A percentile compares a stretch with the other conserved stretches of the same genome.
Evolutionary conservation across 2,329 filamentous ascomycete species (phyloP).

Genomic region (Colletotrichum zoysiae): DNA sequence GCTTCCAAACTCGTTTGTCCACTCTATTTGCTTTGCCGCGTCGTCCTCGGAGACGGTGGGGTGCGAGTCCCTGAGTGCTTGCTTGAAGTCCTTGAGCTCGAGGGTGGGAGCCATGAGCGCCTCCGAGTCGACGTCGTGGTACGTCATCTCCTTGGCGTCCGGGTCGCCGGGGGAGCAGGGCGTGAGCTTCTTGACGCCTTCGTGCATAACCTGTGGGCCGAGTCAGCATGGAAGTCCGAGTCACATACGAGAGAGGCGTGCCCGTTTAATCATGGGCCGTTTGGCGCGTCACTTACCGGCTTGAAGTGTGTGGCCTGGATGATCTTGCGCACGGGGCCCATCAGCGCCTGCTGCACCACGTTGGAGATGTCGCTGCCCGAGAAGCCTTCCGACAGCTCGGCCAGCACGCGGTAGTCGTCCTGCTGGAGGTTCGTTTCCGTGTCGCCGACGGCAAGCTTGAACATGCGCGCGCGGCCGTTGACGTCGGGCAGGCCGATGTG

Average conservation of each 20-base stretch:
- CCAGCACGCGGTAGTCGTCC: constrained; percentile 84
- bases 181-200: constrained; percentile 77
- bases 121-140: constrained; percentile 88
- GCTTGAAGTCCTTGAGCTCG: constrained; percentile 90
- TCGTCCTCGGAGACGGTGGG: constrained; percentile 93
- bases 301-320: constrained; percentile 99
- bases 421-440: constrained; percentile 87
- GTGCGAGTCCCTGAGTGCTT: constrained; percentile 87
- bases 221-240: constrained; percentile 37
- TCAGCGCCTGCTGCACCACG: constrained; percentile 93
- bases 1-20: constrained; percentile 96
- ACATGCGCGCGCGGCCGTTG: constrained; percentile 91
- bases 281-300: constrained; percentile 68
- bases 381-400: constrained; percentile 89
- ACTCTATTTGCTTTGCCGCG: constrained; percentile 85
- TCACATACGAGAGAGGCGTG: too few species aligned
- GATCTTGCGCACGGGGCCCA: constrained; percentile 97
- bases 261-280: background rate
- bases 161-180: constrained; percentile 94
- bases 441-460: constrained; percentile 92
- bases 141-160: constrained; percentile 92
- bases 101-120: constrained; percentile 88
- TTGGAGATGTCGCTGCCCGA: constrained; percentile 97
- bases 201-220: constrained; percentile 72
- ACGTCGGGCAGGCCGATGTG: constrained; percentile 94